Evolutionary conservation across 202 grass and related monocot species (phyloP), one percentile per base, ranked within the genome.

Genomic region (Setaria viridis): DNA sequence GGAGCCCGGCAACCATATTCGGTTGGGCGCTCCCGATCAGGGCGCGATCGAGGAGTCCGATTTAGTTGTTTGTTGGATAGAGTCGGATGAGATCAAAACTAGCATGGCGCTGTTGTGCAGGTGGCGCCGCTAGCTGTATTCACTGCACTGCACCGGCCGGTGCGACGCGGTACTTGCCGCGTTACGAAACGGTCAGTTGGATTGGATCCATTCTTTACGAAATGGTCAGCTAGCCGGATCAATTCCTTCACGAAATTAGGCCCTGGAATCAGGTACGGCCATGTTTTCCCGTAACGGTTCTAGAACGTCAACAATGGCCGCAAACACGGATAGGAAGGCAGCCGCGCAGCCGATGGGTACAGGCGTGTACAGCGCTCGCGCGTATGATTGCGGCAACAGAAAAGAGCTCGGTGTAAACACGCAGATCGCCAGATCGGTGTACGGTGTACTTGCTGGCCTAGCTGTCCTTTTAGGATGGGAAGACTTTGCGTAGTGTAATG

Each of bases 231-330:
- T 41, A 41, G 43, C 6, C 21, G 11, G 15, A 14, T 33, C 9
- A 11, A 63, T 16, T 4, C 0, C 16, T 16, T 19, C 3, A 20
- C 35, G 65, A 67, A 42, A 67, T 8, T 29, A 17, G 48, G 5
- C 32, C 74, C 63, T 29, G 49, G 17, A 59, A 59, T 76, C 74
- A 25, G 34, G 41, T 47, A 60, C 48, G n/a, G 53, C 29, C 65
- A 13, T 30, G 49, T 32, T 2, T 25, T 4, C 16, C 25, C 42
- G 21, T 46, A 4, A 20, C 53, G 48, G 11, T 57, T 81, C 66
- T 32, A 56, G 51, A 81, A 70, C 53, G 66, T 81, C 79, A 81
- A 70, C 65, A 45, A 50, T 63, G 2, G 4, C 60, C 25, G 60
- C 25, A 21, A 62, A 13, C 29, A 62, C 11, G 59, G 25, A 62